Percentiles rank a stretch among this genome's conserved stretches.
These are phyloP conservation scores for Terfezia claveryi DNA, from an alignment of 495 filamentous ascomycete genomes.

Conservation along the genomic window DNA sequence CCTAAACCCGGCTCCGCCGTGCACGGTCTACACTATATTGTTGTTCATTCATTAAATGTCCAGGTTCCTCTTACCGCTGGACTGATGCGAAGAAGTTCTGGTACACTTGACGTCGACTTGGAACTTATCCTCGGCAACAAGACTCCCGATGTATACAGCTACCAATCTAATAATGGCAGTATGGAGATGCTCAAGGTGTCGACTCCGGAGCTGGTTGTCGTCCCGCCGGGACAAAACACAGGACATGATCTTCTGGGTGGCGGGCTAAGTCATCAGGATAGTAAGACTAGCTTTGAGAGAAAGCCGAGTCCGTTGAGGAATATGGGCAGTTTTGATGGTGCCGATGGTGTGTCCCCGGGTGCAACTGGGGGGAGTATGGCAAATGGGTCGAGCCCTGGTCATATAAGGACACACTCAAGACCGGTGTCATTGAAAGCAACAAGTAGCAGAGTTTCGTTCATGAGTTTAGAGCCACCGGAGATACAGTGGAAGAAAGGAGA, in stretches of 20 bases:
- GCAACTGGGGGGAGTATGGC: background rate
- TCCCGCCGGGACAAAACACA: conserved; percentile 1
- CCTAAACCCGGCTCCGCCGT: conserved; percentile 1
- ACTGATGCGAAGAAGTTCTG: background rate
- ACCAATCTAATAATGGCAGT: conserved; percentile 8
- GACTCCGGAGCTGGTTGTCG: conserved; percentile 3
- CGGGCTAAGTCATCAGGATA: background rate
- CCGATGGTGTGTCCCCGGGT: background rate
- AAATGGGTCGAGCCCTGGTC: background rate
- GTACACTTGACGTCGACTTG: background rate
- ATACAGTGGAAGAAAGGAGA: conserved; percentile 12
- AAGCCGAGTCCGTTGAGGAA: background rate
- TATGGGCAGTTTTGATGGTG: background rate
- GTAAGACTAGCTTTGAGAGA: background rate
- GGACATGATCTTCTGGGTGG: too few relatives aligned
- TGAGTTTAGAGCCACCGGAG: background rate
- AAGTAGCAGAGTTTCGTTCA: background rate
- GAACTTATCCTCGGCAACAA: background rate
- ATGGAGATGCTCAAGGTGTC: conserved; percentile 13
- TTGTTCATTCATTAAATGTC: conserved; percentile 12
- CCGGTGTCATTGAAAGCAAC: conserved; percentile 7
- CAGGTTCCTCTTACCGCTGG: conserved; percentile 5
- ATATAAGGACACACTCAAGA: conserved; percentile 7
- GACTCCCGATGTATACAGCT: background rate
- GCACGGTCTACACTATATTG: conserved; percentile 10